Base-by-base conservation (phyloP, 768 basidiomycete genomes). In the Mycena belliarum region DNA sequence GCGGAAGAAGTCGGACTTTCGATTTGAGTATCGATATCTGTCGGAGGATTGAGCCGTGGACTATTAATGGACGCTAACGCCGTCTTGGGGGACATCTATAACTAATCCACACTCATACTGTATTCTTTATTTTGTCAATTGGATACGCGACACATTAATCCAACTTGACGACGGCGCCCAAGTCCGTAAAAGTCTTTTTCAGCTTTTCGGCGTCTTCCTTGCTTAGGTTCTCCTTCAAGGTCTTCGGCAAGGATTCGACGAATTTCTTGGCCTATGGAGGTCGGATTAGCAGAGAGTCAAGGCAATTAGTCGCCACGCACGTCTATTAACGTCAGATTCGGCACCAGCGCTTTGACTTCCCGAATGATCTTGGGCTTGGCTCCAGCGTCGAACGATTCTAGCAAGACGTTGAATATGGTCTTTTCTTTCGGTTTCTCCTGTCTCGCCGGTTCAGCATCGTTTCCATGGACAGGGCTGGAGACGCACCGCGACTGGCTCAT, bases 191-290 rank as follows among this genome's bases (percentile, higher is more conserved):
- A n/a, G 86, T 85, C 72, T 87, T 87, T 76, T 95, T 84, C 70
- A 99, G 78, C 77, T 98, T 98, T 73, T 98, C 97, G 3, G 96
- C 95, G 37, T 99, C 97, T 66, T 99, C 97, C 75, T 99, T 99
- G 23, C 92, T 80, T 57, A 97, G 69, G 72, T 92, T 92, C 76
- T 98, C 97, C 76, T 98, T 99, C 67, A 99, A 78, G 6, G 88
- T 76, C 75, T 98, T 89, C 23, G 97, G 97, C 64, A 92, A 73
- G 18, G 93, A 93, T 75, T 99, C 97, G 43, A 98, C 97, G 67
- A 98, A 96, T 76, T 97, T 99, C 84, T 99, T 99, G 24, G 97
- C 97, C 97, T 99, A 68, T 24, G 62, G 33, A 60, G 9, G n/a
- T 12, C 7, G n/a, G 57, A 40, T 44, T 49, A 42, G 41, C 43